phyloP scores from a whole-genome alignment of 208 protist species.

The Crithidia thermophila region DNA sequence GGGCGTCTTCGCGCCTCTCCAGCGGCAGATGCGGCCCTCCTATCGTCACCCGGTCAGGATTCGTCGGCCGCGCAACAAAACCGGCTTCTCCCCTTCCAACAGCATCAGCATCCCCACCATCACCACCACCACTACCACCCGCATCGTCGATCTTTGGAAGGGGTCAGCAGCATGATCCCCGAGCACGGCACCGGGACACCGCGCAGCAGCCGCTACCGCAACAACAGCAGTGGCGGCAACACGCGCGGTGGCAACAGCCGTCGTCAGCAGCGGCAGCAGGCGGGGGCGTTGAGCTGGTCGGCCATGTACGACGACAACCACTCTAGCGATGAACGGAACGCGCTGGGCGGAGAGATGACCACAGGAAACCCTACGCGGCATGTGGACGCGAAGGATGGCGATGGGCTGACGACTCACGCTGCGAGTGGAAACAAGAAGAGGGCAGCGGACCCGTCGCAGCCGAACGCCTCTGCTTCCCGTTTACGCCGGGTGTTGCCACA shows the following conservation, averaged over 20 bases:
- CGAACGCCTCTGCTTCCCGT: too few relatives aligned
- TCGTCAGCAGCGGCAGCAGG: not conserved
- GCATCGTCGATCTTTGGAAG: constrained; percentile 15
- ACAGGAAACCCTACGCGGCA: too few relatives aligned
- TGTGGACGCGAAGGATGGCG: too few relatives aligned
- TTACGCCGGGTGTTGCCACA: too few relatives aligned
- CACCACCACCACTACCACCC: constrained; percentile 7
- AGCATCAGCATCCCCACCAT: not conserved
- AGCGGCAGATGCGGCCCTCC: not conserved
- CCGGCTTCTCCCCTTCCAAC: too few relatives aligned
- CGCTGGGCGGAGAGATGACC: not conserved
- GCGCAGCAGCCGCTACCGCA: constrained; percentile 34
- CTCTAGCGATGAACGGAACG: not conserved
- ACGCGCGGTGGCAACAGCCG: not conserved
- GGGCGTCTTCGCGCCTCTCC: too few relatives aligned
- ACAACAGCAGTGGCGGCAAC: constrained; percentile 14
- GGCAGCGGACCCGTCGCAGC: too few relatives aligned
- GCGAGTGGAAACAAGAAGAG: too few relatives aligned
- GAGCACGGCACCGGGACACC: constrained; percentile 44
- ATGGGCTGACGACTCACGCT: too few relatives aligned
- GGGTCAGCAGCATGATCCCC: constrained; percentile 40
- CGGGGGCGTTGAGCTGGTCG: not conserved
- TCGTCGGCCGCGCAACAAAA: not conserved
- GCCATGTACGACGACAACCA: not conserved
- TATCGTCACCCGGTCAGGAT: not conserved